Evolutionary conservation across 2,329 filamentous ascomycete species (phyloP).

Genomic region (Hypocrella siamensis): DNA sequence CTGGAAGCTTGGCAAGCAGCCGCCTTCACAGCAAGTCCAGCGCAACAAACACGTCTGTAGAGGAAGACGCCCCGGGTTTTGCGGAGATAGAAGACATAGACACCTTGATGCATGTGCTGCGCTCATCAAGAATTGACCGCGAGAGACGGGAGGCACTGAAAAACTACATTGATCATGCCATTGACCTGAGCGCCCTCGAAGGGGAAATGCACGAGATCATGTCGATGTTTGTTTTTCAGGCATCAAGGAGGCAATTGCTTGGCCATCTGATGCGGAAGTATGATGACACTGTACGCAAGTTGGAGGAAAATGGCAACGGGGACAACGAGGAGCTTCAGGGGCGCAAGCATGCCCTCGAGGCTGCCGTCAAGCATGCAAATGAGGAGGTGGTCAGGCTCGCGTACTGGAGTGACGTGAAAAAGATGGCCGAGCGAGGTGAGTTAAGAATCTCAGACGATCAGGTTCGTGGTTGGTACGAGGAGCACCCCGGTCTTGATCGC

Average conservation of each 20-base stretch:
- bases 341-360: slow-evolving; percentile 52
- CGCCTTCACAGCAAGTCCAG: slow-evolving; percentile 20
- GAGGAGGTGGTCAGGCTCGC: slow-evolving; percentile 68
- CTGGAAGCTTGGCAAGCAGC: slow-evolving; percentile 17
- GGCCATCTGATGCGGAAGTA: slow-evolving; percentile 48
- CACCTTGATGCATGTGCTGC: slow-evolving; percentile 53
- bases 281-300: slow-evolving; percentile 21
- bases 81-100: slow-evolving; percentile 46
- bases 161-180: slow-evolving; percentile 64
- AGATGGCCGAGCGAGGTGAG: slow-evolving; percentile 41
- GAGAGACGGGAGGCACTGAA: slow-evolving; percentile 79
- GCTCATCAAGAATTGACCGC: slow-evolving; percentile 62
- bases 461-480: slow-evolving; percentile 18
- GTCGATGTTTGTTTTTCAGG: slow-evolving; percentile 77
- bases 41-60: slow-evolving; percentile 17
- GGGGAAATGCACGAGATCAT: slow-evolving; percentile 74
- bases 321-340: slow-evolving; percentile 15
- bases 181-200: slow-evolving; percentile 61
- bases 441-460: slow-evolving; percentile 26
- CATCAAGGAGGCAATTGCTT: slow-evolving; percentile 64
- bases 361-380: slow-evolving; percentile 61
- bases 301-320: slow-evolving; percentile 23
- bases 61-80: slow-evolving; percentile 39
- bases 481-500: slow-evolving; percentile 36
- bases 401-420: slow-evolving; percentile 75